Percentiles rank a stretch among this genome's conserved stretches.
phyloP scores from a whole-genome alignment of 306 rosid species.

The Medicago arabica region DNA sequence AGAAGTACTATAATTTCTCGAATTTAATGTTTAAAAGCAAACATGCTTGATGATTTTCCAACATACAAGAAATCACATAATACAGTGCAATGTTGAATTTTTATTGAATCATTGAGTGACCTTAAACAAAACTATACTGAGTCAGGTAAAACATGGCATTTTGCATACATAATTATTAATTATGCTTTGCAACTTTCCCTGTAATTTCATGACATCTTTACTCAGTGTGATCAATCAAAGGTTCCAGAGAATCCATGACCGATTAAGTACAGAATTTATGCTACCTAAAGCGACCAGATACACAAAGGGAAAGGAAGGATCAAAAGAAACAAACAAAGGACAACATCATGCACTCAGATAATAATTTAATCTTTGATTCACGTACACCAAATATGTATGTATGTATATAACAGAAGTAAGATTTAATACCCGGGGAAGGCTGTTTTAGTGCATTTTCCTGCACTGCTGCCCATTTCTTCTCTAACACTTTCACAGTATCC shows the following conservation, averaged over 20 bases:
- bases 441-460: slow-evolving; percentile 74
- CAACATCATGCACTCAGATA: slow-evolving; percentile 16
- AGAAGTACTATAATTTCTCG: not conserved
- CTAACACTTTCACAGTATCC: slow-evolving; percentile 59
- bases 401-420: slow-evolving; percentile 6
- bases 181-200: slow-evolving; percentile 7
- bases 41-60: slow-evolving; percentile 20
- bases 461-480: slow-evolving; percentile 68
- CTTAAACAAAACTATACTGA: not conserved
- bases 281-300: too few species aligned
- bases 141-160: not conserved
- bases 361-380: too few species aligned
- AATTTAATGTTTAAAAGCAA: not conserved
- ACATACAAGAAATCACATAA: slow-evolving; percentile 24
- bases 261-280: too few species aligned
- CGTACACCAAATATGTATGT: too few species aligned
- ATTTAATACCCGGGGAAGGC: slow-evolving; percentile 73
- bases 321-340: too few species aligned
- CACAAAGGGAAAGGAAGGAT: too few species aligned
- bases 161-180: slow-evolving; percentile 3
- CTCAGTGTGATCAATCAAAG: not conserved
- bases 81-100: not conserved
- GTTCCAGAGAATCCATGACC: slow-evolving; percentile 11
- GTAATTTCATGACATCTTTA: too few species aligned
- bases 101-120: not conserved